These are phyloP conservation scores for Microsporum canis DNA, from an alignment of 2,329 filamentous ascomycete species.

Conservation along the genomic window DNA sequence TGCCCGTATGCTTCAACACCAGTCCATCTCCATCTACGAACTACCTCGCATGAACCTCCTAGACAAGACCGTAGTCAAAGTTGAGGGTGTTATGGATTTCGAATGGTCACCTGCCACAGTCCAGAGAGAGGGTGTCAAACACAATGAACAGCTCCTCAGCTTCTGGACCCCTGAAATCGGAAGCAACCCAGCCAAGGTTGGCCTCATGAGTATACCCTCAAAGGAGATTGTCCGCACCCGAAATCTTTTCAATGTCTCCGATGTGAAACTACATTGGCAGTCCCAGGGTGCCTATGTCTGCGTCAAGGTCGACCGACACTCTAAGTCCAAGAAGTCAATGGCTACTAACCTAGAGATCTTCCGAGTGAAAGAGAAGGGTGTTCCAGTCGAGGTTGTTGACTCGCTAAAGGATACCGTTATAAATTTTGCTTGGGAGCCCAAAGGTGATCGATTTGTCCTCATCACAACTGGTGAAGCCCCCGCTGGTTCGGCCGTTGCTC, in stretches of 20 bases:
- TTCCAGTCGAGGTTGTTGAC: constrained; percentile 95
- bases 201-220: constrained; percentile 87
- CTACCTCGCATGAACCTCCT: constrained; percentile 78
- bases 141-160: constrained; percentile 89
- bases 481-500: constrained; percentile 59
- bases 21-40: constrained; percentile 86
- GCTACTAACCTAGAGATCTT: constrained; percentile 98
- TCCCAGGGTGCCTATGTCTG: constrained; percentile 88
- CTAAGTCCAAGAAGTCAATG: constrained; percentile 96
- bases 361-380: constrained; percentile 92
- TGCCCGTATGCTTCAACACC: constrained; percentile 74
- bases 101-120: constrained; percentile 87
- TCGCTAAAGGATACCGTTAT: constrained; percentile 97
- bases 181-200: constrained; percentile 95
- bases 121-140: constrained; percentile 73
- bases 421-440: constrained; percentile 99
- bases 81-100: constrained; percentile 93
- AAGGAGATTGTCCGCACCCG: constrained; percentile 89
- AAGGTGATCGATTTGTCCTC: constrained; percentile 91
- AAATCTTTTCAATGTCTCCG: constrained; percentile 95
- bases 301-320: constrained; percentile 97
- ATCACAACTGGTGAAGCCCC: constrained; percentile 86
- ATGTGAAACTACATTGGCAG: constrained; percentile 98
- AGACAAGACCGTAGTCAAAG: constrained; percentile 86
- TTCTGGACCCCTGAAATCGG: constrained; percentile 99